phyloP scores from a whole-genome alignment of 768 basidiomycete species.

The Naganishia onofrii region DNA sequence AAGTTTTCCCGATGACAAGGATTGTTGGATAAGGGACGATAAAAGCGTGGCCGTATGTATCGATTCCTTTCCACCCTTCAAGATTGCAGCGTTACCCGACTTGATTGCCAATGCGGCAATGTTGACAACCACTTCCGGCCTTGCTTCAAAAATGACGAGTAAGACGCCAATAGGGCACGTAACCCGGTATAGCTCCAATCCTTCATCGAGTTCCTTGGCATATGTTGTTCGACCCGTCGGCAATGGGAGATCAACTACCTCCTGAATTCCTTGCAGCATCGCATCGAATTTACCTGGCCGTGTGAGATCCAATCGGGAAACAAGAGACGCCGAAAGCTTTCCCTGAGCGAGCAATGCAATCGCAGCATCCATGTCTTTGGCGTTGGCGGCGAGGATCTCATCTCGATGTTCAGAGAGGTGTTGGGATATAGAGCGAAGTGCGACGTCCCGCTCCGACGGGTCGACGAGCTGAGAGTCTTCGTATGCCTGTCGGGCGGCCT shows the following conservation, averaged over 20 bases:
- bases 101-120: conserved; percentile 95
- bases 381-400: conserved; percentile 76
- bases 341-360: conserved; percentile 74
- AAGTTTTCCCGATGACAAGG: conserved; percentile 69
- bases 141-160: conserved; percentile 92
- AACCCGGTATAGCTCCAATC: conserved; percentile 82
- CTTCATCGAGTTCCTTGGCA: conserved; percentile 82
- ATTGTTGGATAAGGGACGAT: conserved; percentile 72
- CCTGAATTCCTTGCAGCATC: conserved; percentile 84
- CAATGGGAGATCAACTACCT: conserved; percentile 79
- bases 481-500: conserved; percentile 76
- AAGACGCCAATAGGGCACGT: conserved; percentile 96
- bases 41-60: conserved; percentile 72
- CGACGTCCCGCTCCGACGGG: conserved; percentile 65
- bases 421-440: conserved; percentile 67
- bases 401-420: conserved; percentile 66
- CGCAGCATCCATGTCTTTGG: conserved; percentile 74
- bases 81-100: conserved; percentile 93
- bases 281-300: conserved; percentile 85
- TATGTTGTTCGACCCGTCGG: conserved; percentile 84
- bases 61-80: conserved; percentile 97
- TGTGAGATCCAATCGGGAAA: conserved; percentile 76
- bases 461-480: conserved; percentile 78
- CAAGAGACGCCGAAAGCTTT: conserved; percentile 73
- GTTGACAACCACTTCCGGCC: conserved; percentile 96